Evolutionary conservation across 805 yeast species (phyloP).

Genomic region (Clavispora phyllophila): DNA sequence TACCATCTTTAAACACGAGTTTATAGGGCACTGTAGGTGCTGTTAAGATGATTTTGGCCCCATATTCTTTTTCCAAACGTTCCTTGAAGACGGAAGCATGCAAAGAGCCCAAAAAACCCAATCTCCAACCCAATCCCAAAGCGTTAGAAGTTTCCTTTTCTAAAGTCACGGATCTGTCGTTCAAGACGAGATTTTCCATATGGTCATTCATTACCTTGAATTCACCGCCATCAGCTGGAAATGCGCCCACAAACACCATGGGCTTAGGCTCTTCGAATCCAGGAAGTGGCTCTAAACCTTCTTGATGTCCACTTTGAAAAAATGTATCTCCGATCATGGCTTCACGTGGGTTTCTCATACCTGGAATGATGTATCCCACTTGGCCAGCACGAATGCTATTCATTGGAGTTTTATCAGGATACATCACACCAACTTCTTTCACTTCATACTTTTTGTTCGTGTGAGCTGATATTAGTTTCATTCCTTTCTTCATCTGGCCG

Average conservation of each 20-base stretch:
- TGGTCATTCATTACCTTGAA: conserved; percentile 87
- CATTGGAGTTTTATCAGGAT: conserved; percentile 76
- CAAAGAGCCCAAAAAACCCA: conserved; percentile 89
- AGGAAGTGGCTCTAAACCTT: conserved; percentile 68
- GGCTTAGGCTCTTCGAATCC: conserved; percentile 97
- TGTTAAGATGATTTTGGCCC: conserved; percentile 85
- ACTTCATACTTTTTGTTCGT: conserved; percentile 75
- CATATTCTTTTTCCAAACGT: conserved; percentile 87
- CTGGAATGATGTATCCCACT: conserved; percentile 91
- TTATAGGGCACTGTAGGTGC: conserved; percentile 96
- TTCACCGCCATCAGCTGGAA: conserved; percentile 92
- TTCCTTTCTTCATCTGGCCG: conserved; percentile 71
- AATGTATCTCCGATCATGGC: conserved; percentile 92
- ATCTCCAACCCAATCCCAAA: conserved; percentile 95
- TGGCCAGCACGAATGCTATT: conserved; percentile 77
- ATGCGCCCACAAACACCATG: conserved; percentile 98
- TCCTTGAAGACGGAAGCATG: conserved; percentile 96
- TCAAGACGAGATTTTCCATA: conserved; percentile 79
- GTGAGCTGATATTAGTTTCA: conserved; percentile 71
- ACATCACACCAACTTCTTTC: conserved; percentile 92
- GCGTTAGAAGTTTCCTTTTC: conserved; percentile 92
- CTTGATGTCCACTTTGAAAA: conserved; percentile 52
- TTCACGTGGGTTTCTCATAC: conserved; percentile 82
- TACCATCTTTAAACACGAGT: conserved; percentile 62
- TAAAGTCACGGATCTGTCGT: conserved; percentile 86